Conservation (phyloP, 495 filamentous ascomycete genomes). For the Aspergillus mulundensis region DNA sequence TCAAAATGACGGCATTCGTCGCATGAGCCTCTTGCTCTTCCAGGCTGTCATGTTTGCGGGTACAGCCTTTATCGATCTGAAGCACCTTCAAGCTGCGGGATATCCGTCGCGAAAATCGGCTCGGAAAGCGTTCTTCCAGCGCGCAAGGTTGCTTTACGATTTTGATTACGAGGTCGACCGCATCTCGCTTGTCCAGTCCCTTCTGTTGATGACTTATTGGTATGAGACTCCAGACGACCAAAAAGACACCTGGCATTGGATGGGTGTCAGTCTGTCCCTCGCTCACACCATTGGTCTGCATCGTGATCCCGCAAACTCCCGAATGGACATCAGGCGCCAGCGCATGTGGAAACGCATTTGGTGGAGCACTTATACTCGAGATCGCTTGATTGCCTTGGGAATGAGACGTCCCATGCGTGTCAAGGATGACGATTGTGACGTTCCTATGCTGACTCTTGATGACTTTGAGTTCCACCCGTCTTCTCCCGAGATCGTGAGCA, state of each 20-base stretch:
- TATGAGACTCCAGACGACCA: conserved; percentile 87
- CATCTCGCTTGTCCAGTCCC: conserved; percentile 74
- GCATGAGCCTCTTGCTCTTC: conserved; percentile 74
- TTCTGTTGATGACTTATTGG: conserved; percentile 87
- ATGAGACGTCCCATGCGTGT: conserved; percentile 87
- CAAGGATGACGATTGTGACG: conserved; percentile 85
- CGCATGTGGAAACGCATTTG: conserved; percentile 86
- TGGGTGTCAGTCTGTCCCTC: conserved; percentile 79
- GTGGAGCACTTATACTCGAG: conserved; percentile 92
- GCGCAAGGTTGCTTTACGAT: conserved; percentile 73
- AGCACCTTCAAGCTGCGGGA: conserved; percentile 63
- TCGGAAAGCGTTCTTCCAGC: conserved; percentile 74
- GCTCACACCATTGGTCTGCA: conserved; percentile 82
- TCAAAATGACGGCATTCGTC: conserved; percentile 58
- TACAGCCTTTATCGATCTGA: conserved; percentile 70
- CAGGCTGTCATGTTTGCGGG: conserved; percentile 81
- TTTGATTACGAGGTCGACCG: conserved; percentile 83
- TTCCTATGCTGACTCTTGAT: conserved; percentile 76
- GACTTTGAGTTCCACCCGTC: conserved; percentile 77
- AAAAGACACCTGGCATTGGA: conserved; percentile 91
- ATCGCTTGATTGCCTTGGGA: conserved; percentile 80
- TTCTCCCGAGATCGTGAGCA: conserved; percentile 58
- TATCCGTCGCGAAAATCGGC: conserved; percentile 68
- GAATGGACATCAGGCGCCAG: conserved; percentile 65
- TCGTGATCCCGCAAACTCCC: conserved; percentile 70